Percentiles rank a stretch among this genome's conserved stretches.
phyloP scores from a whole-genome alignment of 169 alveolate genomes.

The Eimeria necatrix region DNA sequence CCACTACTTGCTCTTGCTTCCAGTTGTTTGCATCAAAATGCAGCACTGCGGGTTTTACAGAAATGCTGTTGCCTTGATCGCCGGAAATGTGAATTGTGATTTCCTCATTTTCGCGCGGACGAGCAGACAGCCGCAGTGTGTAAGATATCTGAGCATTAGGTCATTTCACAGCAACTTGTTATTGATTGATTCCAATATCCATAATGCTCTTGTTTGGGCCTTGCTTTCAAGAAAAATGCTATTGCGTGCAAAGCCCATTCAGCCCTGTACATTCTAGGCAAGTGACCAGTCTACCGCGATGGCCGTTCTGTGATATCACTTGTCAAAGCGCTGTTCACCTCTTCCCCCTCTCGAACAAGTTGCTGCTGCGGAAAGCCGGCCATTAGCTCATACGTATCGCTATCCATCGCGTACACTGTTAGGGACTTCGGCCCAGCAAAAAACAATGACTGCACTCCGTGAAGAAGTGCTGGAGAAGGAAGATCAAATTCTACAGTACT shows the following conservation, averaged over 20 bases:
- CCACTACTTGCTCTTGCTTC: constrained; percentile 17
- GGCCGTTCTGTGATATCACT: too few relatives aligned
- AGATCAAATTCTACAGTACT: constrained; percentile 44
- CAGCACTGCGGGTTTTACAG: constrained; percentile 50
- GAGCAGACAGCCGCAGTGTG: constrained; percentile 60
- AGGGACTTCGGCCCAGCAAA: constrained; percentile 32
- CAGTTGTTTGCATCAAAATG: constrained; percentile 28
- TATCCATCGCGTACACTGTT: constrained; percentile 55
- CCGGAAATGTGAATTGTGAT: constrained; percentile 15
- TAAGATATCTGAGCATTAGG: constrained; percentile 32
- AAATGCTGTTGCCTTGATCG: neutral
- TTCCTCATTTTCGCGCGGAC: constrained; percentile 58
- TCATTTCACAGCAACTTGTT: neutral
- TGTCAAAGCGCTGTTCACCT: constrained; percentile 23
- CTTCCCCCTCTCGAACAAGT: constrained; percentile 64
- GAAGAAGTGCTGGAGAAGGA: constrained; percentile 54
- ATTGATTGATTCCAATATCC: too few relatives aligned
- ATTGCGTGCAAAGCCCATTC: too few relatives aligned
- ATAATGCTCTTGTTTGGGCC: too few relatives aligned
- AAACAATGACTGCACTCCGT: neutral
- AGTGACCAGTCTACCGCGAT: too few relatives aligned
- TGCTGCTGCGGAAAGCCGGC: constrained; percentile 59
- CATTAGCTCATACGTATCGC: constrained; percentile 13
- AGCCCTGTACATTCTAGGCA: too few relatives aligned
- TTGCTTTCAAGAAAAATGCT: too few relatives aligned